A percentile compares a stretch with the other conserved stretches of the same genome.
Conservation (phyloP, 306 rosid species). For the Cucumis hystrix region DNA sequence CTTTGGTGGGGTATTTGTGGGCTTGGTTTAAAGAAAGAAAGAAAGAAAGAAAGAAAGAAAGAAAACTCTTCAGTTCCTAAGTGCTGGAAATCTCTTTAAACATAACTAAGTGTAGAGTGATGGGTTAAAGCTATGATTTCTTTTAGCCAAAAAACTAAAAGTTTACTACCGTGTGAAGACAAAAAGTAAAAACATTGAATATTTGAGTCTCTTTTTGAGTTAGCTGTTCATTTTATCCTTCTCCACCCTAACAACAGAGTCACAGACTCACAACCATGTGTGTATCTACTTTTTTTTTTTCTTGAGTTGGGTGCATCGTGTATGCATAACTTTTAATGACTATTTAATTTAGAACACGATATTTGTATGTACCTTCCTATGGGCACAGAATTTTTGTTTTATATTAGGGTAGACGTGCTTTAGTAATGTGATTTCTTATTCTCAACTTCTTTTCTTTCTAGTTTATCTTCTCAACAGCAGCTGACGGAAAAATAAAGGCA, state of each 20-base stretch:
- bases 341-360: neutral
- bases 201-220: neutral
- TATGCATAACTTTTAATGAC: neutral
- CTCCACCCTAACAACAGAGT: neutral
- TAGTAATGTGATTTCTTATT: neutral
- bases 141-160: neutral
- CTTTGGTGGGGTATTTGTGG: too few species aligned
- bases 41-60: too few species aligned
- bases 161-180: neutral
- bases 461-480: slow-evolving; percentile 97
- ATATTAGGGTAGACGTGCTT: neutral
- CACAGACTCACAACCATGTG: neutral
- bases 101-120: neutral
- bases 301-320: neutral
- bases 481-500: slow-evolving; percentile 99
- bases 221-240: neutral
- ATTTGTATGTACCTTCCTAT: neutral
- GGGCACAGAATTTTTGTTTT: neutral
- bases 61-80: neutral
- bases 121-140: neutral
- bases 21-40: too few species aligned
- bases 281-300: neutral
- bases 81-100: neutral
- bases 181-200: neutral
- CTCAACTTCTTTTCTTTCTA: slow-evolving; percentile 16